Percentiles rank a stretch among this genome's conserved stretches.
Evolutionary conservation across 495 filamentous ascomycete genomes (phyloP).

Genomic region (Tuber melanosporum): DNA sequence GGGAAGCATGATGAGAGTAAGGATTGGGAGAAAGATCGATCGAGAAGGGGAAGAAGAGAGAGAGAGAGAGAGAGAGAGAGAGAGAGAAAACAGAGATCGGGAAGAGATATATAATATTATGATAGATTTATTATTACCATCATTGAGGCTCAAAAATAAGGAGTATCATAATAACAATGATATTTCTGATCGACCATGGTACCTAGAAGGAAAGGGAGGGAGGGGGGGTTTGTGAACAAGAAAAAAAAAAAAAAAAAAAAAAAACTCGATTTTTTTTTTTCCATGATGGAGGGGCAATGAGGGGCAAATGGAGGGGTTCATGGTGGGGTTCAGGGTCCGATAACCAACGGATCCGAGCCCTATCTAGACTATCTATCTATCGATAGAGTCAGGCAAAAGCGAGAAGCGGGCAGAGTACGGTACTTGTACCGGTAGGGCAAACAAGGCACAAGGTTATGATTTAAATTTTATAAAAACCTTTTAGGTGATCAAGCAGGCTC

Average conservation of each 20-base stretch:
- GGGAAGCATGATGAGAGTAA: background rate
- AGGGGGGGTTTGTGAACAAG: too few species aligned
- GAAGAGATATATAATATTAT: conserved; percentile 18
- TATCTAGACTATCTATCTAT: conserved; percentile 22
- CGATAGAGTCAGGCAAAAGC: conserved; percentile 18
- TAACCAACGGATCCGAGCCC: conserved; percentile 36
- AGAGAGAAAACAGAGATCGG: background rate
- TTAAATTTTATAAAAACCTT: too few species aligned
- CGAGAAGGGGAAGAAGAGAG: background rate
- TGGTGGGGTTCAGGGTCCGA: conserved; percentile 35
- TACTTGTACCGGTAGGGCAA: background rate
- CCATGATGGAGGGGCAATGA: conserved; percentile 32
- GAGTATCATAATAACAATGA: background rate
- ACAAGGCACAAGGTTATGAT: background rate
- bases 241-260: background rate
- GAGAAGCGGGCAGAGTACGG: background rate
- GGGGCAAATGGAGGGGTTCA: conserved; percentile 33
- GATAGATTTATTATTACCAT: background rate
- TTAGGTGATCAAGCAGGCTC: background rate
- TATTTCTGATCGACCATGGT: background rate
- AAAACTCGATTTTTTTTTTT: background rate
- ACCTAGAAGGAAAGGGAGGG: background rate
- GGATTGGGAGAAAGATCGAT: background rate
- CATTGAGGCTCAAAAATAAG: conserved; percentile 26
- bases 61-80: background rate